Conservation (phyloP, 148 eudicot genomes). For the Euryodendron excelsum region DNA sequence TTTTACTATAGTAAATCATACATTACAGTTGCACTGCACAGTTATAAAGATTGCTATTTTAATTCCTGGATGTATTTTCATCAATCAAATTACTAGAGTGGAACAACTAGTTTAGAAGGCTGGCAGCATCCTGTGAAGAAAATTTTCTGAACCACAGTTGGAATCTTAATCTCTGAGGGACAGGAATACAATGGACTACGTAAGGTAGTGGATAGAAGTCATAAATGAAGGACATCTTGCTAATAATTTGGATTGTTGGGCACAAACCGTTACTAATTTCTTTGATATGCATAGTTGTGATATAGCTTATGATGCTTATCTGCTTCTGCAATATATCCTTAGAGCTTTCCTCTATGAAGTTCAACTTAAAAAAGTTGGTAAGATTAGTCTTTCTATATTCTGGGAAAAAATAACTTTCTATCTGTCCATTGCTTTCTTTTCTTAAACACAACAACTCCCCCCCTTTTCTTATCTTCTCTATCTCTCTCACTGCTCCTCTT, state of each 20-base stretch:
- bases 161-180: neutral
- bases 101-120: neutral
- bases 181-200: neutral
- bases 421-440: neutral
- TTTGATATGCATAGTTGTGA: neutral
- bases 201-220: neutral
- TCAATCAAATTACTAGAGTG: neutral
- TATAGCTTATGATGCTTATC: neutral
- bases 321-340: neutral
- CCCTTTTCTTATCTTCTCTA: too few relatives aligned
- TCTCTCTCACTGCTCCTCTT: slow-evolving; percentile 14
- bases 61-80: neutral
- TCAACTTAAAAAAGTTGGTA: neutral
- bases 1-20: neutral
- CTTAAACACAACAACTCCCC: too few relatives aligned
- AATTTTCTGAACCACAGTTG: neutral
- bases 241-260: neutral
- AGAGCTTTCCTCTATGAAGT: neutral
- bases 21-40: neutral
- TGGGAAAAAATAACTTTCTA: neutral
- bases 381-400: neutral
- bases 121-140: neutral
- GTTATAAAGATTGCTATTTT: neutral
- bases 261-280: neutral
- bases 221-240: neutral